Percentiles rank a stretch among this genome's conserved stretches.
These are phyloP conservation scores for Microsporum audouinii DNA, from an alignment of 2,329 filamentous ascomycete genomes.

Conservation along the genomic window DNA sequence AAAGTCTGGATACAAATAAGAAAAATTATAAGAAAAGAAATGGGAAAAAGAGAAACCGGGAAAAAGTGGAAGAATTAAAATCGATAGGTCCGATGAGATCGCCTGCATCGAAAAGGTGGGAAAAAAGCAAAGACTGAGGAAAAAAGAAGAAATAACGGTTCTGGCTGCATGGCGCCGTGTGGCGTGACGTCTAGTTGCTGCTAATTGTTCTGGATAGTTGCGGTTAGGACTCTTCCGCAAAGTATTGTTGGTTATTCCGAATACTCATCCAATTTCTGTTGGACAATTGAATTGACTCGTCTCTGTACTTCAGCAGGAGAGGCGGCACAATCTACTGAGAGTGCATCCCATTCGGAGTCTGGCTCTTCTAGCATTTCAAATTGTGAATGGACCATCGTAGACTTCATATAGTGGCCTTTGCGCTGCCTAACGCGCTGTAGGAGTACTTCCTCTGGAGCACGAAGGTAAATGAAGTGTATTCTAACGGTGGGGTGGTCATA, in stretches of 20 bases:
- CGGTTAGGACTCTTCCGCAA: background rate
- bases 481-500: conserved; percentile 61
- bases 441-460: conserved; percentile 63
- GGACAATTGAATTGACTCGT: conserved; percentile 9
- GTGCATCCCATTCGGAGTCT: conserved; percentile 58
- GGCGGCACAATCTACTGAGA: conserved; percentile 56
- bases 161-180: background rate
- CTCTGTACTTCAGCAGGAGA: conserved; percentile 40
- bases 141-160: conserved; percentile 3
- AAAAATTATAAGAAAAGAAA: background rate
- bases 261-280: conserved; percentile 12
- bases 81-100: conserved; percentile 2
- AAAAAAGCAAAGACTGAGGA: background rate
- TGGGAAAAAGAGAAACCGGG: background rate
- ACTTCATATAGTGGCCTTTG: conserved; percentile 88
- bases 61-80: conserved; percentile 1
- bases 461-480: conserved; percentile 87
- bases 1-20: background rate
- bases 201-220: background rate
- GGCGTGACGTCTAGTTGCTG: background rate
- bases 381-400: conserved; percentile 88
- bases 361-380: conserved; percentile 81
- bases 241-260: background rate
- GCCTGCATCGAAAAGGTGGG: background rate
- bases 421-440: conserved; percentile 62